Percentiles rank a stretch among this genome's conserved stretches.
phyloP scores from a whole-genome alignment of 2,329 filamentous ascomycete species.

The Zymoseptoria passerinii region DNA sequence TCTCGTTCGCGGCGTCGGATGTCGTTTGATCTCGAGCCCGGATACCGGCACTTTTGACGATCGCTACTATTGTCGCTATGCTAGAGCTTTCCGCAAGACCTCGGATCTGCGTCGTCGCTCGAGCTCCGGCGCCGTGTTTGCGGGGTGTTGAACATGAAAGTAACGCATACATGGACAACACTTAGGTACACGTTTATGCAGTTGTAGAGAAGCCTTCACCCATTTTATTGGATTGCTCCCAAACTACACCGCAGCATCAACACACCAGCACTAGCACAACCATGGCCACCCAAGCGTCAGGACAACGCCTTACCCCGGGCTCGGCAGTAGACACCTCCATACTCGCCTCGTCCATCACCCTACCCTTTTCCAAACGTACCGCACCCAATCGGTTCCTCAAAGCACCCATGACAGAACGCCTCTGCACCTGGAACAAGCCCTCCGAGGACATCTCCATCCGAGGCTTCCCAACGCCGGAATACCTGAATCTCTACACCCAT shows the following conservation, averaged over 20 bases:
- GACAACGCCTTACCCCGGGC: no score
- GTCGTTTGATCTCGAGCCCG: no score
- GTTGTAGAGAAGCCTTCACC: no score
- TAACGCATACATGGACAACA: background rate
- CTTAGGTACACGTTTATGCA: background rate
- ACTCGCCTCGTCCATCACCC: conserved; percentile 20
- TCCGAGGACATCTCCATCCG: conserved; percentile 18
- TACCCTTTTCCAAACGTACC: conserved; percentile 23
- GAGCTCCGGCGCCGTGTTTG: no score
- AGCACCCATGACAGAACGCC: conserved; percentile 27
- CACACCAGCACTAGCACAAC: background rate
- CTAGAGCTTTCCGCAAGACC: background rate
- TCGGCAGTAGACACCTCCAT: conserved; percentile 13
- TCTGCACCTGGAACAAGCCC: conserved; percentile 23
- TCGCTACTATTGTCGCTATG: background rate
- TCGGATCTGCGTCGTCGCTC: background rate
- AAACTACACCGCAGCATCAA: no score
- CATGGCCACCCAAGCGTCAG: background rate
- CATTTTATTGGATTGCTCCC: no score
- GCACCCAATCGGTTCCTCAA: conserved; percentile 27
- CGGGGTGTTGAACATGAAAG: no score
- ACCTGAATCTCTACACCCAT: conserved; percentile 21
- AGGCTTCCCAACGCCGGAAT: conserved; percentile 21
- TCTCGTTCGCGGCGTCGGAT: background rate
- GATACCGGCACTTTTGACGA: background rate